These are phyloP conservation scores for Alternaria sp. DNA, from an alignment of 2,329 filamentous ascomycete genomes.

Conservation along the genomic window DNA sequence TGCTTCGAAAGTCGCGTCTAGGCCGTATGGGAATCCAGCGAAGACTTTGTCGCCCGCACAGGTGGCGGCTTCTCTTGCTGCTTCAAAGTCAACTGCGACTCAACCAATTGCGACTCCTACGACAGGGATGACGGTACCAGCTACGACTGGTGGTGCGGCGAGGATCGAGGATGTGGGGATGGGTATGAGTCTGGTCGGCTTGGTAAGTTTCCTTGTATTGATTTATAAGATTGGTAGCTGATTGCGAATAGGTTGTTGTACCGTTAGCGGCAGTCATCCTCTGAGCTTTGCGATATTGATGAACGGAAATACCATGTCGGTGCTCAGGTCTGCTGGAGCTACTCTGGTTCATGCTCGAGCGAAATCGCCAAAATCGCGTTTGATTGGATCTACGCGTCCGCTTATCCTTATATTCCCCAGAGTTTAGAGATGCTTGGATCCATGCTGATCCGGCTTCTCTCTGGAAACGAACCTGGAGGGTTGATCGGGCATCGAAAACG, in stretches of 20 bases:
- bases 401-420: neutral
- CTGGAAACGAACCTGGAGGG: neutral
- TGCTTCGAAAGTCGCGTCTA: neutral
- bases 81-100: neutral
- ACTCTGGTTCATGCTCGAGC: neutral
- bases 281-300: neutral
- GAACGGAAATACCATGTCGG: neutral
- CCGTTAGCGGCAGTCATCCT: neutral
- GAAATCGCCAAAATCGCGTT: neutral
- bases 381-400: neutral
- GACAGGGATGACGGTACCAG: neutral
- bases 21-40: neutral
- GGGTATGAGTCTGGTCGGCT: neutral
- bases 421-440: neutral
- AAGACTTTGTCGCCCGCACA: neutral
- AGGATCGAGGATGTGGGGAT: neutral
- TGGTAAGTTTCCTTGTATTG: neutral
- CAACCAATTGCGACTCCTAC: neutral
- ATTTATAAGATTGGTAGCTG: neutral
- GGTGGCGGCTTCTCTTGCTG: neutral
- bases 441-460: neutral
- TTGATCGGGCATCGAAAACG: too few relatives aligned
- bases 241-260: neutral
- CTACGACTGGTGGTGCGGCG: neutral
- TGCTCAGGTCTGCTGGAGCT: neutral